These are phyloP conservation scores for Mycosphaerelloides madeirae DNA, from an alignment of 2,329 filamentous ascomycete species.

Conservation along the genomic window DNA sequence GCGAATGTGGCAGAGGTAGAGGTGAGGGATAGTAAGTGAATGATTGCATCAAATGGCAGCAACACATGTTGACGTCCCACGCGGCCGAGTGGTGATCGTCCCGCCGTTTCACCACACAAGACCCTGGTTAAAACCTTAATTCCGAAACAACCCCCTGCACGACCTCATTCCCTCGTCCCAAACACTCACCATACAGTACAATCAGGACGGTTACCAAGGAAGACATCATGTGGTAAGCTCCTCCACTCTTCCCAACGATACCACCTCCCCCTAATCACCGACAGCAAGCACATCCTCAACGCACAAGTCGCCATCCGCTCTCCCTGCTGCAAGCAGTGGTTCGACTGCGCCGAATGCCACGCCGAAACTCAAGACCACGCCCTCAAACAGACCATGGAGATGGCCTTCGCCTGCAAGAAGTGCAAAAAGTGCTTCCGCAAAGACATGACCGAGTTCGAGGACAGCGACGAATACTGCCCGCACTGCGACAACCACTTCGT, in stretches of 20 bases:
- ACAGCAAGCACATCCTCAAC: constrained; percentile 95
- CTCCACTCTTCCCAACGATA: constrained; percentile 2
- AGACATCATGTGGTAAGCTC: constrained; percentile 29
- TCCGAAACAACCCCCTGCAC: no score
- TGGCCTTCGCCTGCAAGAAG: constrained; percentile 97
- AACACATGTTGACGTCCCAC: no score
- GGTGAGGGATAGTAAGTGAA: no score
- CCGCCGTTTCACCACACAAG: no score
- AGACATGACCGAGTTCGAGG: constrained; percentile 85
- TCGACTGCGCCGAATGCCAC: constrained; percentile 96
- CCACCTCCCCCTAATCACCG: background rate
- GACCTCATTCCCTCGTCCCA: no score
- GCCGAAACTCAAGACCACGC: constrained; percentile 69
- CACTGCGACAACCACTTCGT: constrained; percentile 99
- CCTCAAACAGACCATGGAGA: constrained; percentile 70
- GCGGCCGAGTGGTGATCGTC: no score
- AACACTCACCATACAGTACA: no score
- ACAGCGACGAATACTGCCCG: constrained; percentile 97
- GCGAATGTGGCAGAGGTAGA: no score
- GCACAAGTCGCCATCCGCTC: constrained; percentile 94
- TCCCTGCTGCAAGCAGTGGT: constrained; percentile 97
- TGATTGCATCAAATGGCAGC: no score
- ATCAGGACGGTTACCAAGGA: no score
- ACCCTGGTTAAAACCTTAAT: no score
- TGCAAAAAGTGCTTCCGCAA: constrained; percentile 98